Evolutionary conservation across 2,329 filamentous ascomycete genomes (phyloP).

Genomic region (Alternaria sp.): DNA sequence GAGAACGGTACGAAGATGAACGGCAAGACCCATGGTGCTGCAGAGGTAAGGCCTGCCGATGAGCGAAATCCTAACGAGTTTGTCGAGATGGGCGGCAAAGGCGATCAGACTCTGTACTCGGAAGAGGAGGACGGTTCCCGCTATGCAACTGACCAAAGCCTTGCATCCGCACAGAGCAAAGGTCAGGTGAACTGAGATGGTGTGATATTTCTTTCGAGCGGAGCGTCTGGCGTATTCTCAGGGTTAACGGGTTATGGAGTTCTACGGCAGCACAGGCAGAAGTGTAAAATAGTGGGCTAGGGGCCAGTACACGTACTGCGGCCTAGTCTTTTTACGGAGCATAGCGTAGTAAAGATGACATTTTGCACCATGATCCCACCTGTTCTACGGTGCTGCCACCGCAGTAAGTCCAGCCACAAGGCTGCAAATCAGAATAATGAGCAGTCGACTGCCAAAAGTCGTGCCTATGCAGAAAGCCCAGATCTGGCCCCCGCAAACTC

Average conservation of each 20-base stretch:
- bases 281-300: slow-evolving; percentile 22
- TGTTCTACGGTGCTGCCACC: not conserved
- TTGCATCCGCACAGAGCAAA: slow-evolving; percentile 14
- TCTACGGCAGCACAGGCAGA: not conserved
- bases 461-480: not conserved
- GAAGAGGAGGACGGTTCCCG: slow-evolving; percentile 62
- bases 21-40: slow-evolving; percentile 9
- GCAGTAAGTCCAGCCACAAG: not conserved
- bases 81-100: slow-evolving; percentile 82
- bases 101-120: slow-evolving; percentile 76
- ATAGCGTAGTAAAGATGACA: not conserved
- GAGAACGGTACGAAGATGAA: slow-evolving; percentile 30
- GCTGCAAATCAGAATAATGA: not conserved
- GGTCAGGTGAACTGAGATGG: not conserved
- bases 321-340: not conserved
- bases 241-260: slow-evolving; percentile 21
- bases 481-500: not conserved
- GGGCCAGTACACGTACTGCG: not conserved
- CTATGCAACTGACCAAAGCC: slow-evolving; percentile 37
- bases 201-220: not conserved
- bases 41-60: slow-evolving; percentile 71
- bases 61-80: slow-evolving; percentile 77
- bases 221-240: slow-evolving; percentile 12
- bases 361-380: not conserved
- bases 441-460: not conserved